A percentile compares a stretch with the other conserved stretches of the same genome.
Conservation (phyloP, 2,329 filamentous ascomycete genomes). For the Lecanosticta acicola region DNA sequence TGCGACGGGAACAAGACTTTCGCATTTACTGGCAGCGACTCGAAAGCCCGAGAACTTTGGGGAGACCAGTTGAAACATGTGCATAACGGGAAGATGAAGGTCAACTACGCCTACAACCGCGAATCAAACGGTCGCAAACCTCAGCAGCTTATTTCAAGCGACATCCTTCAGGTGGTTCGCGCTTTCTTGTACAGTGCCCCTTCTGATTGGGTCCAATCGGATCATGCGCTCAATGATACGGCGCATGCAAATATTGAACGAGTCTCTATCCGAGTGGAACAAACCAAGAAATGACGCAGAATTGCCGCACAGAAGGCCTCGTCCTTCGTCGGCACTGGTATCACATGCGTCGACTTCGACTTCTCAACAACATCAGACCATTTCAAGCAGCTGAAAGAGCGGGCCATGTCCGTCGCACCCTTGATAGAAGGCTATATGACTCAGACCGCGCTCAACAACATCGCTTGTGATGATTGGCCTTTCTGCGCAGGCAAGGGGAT, state of each 20-base stretch:
- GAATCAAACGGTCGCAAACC: background rate
- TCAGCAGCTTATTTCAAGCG: background rate
- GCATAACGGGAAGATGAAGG: background rate
- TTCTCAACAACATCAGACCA: background rate
- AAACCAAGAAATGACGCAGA: background rate
- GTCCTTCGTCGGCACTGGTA: background rate
- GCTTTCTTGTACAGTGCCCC: background rate
- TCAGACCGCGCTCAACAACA: background rate
- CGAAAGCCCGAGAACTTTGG: background rate
- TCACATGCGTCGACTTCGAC: background rate
- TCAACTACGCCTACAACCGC: background rate
- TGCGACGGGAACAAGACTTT: background rate
- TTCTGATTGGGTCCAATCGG: background rate
- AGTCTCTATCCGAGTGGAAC: background rate
- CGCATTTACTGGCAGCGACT: background rate
- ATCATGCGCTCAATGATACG: background rate
- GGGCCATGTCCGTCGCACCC: background rate
- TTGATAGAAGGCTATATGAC: background rate
- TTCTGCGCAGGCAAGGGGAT: background rate
- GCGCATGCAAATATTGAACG: background rate
- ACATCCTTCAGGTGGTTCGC: background rate
- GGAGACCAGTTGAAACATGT: background rate
- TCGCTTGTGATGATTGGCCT: background rate
- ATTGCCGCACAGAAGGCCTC: background rate
- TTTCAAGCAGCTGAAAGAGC: background rate